These are phyloP conservation scores for Clitopilus hobsonii DNA, from an alignment of 768 basidiomycete genomes.

Conservation along the genomic window DNA sequence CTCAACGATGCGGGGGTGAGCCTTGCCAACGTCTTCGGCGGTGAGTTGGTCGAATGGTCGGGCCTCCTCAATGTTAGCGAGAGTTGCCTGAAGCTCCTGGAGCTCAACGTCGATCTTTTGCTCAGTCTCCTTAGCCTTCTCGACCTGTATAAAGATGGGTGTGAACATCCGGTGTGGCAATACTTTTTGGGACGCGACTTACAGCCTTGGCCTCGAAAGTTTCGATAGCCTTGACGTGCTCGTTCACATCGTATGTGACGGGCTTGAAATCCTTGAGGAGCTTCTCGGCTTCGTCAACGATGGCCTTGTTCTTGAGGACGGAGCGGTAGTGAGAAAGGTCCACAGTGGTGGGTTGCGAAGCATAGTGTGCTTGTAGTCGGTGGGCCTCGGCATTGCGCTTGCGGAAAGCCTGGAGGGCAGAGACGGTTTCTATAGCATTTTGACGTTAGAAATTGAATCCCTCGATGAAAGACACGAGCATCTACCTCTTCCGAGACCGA, in stretches of 20 bases:
- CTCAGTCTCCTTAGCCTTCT: conserved; percentile 85
- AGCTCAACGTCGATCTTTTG: conserved; percentile 89
- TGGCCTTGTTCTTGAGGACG: conserved; percentile 85
- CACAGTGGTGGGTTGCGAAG: conserved; percentile 72
- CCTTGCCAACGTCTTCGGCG: conserved; percentile 82
- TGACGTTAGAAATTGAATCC: background rate
- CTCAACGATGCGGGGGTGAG: conserved; percentile 88
- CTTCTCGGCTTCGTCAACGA: conserved; percentile 93
- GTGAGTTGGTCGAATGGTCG: conserved; percentile 97
- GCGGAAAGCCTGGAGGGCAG: conserved; percentile 91
- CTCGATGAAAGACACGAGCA: conserved; percentile 15
- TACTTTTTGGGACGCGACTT: conserved; percentile 11
- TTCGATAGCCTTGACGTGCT: conserved; percentile 93
- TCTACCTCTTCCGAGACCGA: conserved; percentile 81
- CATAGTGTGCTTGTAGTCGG: conserved; percentile 58
- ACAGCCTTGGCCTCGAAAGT: conserved; percentile 97
- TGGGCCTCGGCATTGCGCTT: conserved; percentile 91
- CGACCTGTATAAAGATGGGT: conserved; percentile 47
- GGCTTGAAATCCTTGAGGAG: conserved; percentile 87
- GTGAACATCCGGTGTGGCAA: background rate
- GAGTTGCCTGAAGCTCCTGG: conserved; percentile 85
- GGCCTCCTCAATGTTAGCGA: conserved; percentile 95
- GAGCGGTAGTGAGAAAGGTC: conserved; percentile 92
- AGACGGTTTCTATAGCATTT: conserved; percentile 69
- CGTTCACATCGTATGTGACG: conserved; percentile 84